phyloP scores from a whole-genome alignment of 805 yeast genomes.

The Candida hispaniensis region DNA sequence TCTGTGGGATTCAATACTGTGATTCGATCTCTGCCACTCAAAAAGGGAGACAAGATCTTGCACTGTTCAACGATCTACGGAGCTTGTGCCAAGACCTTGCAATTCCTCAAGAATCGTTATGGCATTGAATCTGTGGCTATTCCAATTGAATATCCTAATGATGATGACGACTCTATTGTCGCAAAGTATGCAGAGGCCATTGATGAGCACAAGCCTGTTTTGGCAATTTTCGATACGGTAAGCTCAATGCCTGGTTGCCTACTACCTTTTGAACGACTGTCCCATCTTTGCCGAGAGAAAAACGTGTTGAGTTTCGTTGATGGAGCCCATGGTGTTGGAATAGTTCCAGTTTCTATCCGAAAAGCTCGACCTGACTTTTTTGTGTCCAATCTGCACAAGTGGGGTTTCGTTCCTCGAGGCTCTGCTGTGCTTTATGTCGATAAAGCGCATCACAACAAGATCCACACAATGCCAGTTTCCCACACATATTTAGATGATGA shows the following conservation, averaged over 20 bases:
- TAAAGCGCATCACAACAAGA: slow-evolving; percentile 36
- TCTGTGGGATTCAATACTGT: slow-evolving; percentile 50
- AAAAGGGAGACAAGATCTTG: slow-evolving; percentile 42
- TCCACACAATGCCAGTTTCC: slow-evolving; percentile 52
- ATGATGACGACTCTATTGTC: slow-evolving; percentile 33
- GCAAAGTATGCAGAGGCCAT: slow-evolving; percentile 23
- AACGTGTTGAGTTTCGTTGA: slow-evolving; percentile 48
- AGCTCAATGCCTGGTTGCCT: slow-evolving; percentile 53
- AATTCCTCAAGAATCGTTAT: slow-evolving; percentile 23
- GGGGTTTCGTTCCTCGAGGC: slow-evolving; percentile 51
- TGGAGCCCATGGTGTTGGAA: slow-evolving; percentile 63
- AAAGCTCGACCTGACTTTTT: slow-evolving; percentile 46
- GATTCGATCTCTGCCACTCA: slow-evolving; percentile 43
- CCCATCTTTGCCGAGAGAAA: slow-evolving; percentile 36
- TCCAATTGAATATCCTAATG: slow-evolving; percentile 36
- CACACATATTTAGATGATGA: slow-evolving; percentile 32
- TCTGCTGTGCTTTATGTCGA: slow-evolving; percentile 50
- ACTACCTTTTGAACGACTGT: slow-evolving; percentile 45
- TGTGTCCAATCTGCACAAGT: slow-evolving; percentile 56
- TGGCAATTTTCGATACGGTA: slow-evolving; percentile 46
- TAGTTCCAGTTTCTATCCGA: slow-evolving; percentile 23
- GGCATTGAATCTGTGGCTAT: slow-evolving; percentile 33
- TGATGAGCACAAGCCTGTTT: slow-evolving; percentile 25
- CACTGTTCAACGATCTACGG: slow-evolving; percentile 42
- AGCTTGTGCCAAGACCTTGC: slow-evolving; percentile 42